phyloP scores from a whole-genome alignment of 192 early-diverging fungal genomes.

The Dispira parvispora region DNA sequence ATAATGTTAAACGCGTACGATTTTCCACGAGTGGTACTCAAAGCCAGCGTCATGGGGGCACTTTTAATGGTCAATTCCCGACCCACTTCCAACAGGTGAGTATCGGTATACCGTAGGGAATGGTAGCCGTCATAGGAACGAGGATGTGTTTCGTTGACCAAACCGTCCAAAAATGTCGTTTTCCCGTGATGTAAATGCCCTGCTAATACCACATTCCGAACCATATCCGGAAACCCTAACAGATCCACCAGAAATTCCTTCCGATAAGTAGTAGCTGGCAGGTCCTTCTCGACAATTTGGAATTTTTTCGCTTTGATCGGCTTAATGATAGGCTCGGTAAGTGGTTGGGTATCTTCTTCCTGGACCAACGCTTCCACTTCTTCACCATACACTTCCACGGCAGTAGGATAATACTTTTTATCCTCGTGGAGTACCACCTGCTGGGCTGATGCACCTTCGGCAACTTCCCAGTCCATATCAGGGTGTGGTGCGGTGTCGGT shows the following conservation, averaged over 20 bases:
- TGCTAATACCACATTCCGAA: constrained; percentile 78
- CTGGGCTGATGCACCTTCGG: constrained; percentile 14
- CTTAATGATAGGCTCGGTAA: constrained; percentile 86
- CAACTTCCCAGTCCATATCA: too few species aligned
- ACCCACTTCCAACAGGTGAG: constrained; percentile 75
- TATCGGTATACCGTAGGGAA: constrained; percentile 74
- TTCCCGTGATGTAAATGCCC: constrained; percentile 98
- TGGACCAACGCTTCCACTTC: constrained; percentile 93
- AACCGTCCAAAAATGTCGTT: constrained; percentile 80
- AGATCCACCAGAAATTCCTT: constrained; percentile 86
- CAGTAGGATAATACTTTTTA: constrained; percentile 97
- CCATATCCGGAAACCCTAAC: constrained; percentile 57
- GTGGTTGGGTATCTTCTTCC: constrained; percentile 93
- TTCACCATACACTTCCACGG: constrained; percentile 86
- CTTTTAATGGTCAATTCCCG: constrained; percentile 84
- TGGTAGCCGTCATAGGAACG: not conserved
- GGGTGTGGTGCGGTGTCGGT: not conserved
- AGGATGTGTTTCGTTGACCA: constrained; percentile 74
- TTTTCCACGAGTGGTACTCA: constrained; percentile 75
- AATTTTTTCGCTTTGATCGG: constrained; percentile 79
- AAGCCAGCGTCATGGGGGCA: constrained; percentile 81
- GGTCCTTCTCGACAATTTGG: constrained; percentile 62
- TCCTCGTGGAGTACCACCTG: constrained; percentile 95
- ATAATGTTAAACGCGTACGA: constrained; percentile 78
- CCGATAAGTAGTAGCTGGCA: constrained; percentile 68